These are phyloP conservation scores for Mangifera indica DNA, from an alignment of 345 rosid species.

Conservation along the genomic window DNA sequence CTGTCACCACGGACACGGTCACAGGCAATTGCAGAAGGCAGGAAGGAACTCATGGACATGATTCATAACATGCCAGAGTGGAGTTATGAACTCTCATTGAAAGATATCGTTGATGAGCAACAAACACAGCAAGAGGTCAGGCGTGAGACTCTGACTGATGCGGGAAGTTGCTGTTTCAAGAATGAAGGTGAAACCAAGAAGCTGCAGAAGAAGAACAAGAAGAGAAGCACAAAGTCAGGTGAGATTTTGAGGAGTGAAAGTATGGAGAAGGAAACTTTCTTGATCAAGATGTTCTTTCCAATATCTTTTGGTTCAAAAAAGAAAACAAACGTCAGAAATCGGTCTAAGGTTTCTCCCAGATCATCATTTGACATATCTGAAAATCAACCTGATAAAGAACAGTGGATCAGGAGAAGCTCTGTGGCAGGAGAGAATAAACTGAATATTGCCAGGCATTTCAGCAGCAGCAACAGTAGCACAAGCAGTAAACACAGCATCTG, in stretches of 20 bases:
- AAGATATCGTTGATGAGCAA: slow-evolving; percentile 49
- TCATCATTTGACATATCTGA: slow-evolving; percentile 24
- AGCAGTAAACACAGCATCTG: slow-evolving; percentile 24
- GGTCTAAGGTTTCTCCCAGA: slow-evolving; percentile 32
- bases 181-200: slow-evolving; percentile 17
- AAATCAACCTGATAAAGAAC: slow-evolving; percentile 4
- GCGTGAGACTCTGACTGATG: neutral
- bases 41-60: slow-evolving; percentile 63
- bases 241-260: slow-evolving; percentile 35
- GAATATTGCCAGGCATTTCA: slow-evolving; percentile 5
- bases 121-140: neutral
- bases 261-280: slow-evolving; percentile 44
- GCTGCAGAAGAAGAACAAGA: slow-evolving; percentile 15
- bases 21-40: slow-evolving; percentile 40
- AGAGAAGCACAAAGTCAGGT: slow-evolving; percentile 5
- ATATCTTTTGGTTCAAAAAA: slow-evolving; percentile 27
- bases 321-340: slow-evolving; percentile 18
- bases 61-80: slow-evolving; percentile 46
- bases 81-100: slow-evolving; percentile 51
- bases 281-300: slow-evolving; percentile 52
- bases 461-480: slow-evolving; percentile 22
- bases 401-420: slow-evolving; percentile 27
- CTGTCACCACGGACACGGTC: slow-evolving; percentile 24
- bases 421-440: slow-evolving; percentile 1
- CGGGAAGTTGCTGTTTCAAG: slow-evolving; percentile 9